Conservation (phyloP, 2,329 filamentous ascomycete genomes). For the Xylaria sp. region DNA sequence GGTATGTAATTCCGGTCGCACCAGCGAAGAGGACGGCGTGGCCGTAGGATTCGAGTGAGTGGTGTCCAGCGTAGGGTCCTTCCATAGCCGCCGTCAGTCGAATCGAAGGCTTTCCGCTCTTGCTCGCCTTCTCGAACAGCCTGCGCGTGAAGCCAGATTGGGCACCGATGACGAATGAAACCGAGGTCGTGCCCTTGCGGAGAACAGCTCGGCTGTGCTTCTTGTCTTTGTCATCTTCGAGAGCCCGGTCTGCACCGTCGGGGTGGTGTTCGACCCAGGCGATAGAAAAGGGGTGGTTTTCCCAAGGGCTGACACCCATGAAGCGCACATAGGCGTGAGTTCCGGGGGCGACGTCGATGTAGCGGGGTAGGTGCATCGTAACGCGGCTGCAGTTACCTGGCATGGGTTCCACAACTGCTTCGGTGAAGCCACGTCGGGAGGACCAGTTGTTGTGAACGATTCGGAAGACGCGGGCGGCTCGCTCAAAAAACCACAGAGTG, state of each 20-base stretch:
- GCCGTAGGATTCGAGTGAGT: constrained; percentile 86
- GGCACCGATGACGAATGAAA: constrained; percentile 81
- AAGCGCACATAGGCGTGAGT: constrained; percentile 73
- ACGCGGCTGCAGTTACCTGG: constrained; percentile 66
- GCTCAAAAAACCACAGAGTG: constrained; percentile 71
- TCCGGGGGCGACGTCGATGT: constrained; percentile 61
- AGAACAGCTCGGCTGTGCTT: constrained; percentile 24
- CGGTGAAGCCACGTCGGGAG: constrained; percentile 48
- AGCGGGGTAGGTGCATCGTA: constrained; percentile 63
- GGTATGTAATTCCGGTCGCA: constrained; percentile 91
- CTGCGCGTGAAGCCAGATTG: constrained; percentile 83
- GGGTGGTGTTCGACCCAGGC: constrained; percentile 62
- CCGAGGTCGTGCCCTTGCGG: constrained; percentile 41
- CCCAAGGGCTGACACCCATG: constrained; percentile 59
- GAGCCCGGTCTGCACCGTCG: constrained; percentile 32
- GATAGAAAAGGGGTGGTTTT: constrained; percentile 73
- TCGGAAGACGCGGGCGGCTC: constrained; percentile 56
- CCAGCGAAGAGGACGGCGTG: constrained; percentile 87
- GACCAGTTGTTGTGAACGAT: constrained; percentile 64
- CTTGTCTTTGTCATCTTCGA: constrained; percentile 35
- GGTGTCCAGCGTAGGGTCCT: constrained; percentile 80
- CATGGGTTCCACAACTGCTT: constrained; percentile 61
- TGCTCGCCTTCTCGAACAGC: constrained; percentile 65
- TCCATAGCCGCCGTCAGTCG: constrained; percentile 71
- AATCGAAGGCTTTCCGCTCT: constrained; percentile 48